Base-by-base conservation (phyloP, 2,329 filamentous ascomycete species). In the Fusarium dimerum region DNA sequence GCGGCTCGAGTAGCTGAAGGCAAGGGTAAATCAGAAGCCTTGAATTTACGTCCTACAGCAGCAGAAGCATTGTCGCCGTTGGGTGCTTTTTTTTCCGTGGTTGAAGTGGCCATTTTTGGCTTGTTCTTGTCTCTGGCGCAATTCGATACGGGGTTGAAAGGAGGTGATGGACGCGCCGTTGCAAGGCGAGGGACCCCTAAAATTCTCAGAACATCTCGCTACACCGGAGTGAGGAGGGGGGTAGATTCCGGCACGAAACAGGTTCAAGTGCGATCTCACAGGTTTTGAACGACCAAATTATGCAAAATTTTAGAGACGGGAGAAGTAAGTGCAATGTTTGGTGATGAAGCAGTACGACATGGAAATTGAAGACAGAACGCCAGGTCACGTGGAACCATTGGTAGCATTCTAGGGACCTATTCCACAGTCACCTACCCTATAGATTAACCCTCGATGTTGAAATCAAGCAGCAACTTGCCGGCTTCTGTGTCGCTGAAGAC, bases 11-110 rank as follows among this genome's bases (percentile, higher is more conserved):
- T 89, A n/a, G 84, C 81, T 3, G 86, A 87, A 6, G 88, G 82
- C 17, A 92, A 74, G 2, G 89, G 89, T 16, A 93, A 78, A 62
- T 93, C 89, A 0, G 86, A 87, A 3, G 88, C 83, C 69, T 90
- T 90, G 68, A 87, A 83, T 64, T 84, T 88, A 62, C 72, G 69
- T 2, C 62, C 48, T 26, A 56, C 55, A 6, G 63, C 43, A 10
- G 57, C 43, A 12, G 47, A 26, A 2, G 44, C 18, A 12, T 53
- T 34, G 17, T 68, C 59, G 26, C 51, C 45, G 26, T 64, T 58
- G 26, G 50, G 45, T 8, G 56, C 59, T 11, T 63, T 38, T 51
- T 63, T 51, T 39, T 63, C 56, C 8, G 68, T 44, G 34, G 47
- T 55, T 47, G 68, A 55, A 36, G 65, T 60, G 10, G 67, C 61